Conservation (phyloP, 306 rosid species). For the Hippophae rhamnoides region DNA sequence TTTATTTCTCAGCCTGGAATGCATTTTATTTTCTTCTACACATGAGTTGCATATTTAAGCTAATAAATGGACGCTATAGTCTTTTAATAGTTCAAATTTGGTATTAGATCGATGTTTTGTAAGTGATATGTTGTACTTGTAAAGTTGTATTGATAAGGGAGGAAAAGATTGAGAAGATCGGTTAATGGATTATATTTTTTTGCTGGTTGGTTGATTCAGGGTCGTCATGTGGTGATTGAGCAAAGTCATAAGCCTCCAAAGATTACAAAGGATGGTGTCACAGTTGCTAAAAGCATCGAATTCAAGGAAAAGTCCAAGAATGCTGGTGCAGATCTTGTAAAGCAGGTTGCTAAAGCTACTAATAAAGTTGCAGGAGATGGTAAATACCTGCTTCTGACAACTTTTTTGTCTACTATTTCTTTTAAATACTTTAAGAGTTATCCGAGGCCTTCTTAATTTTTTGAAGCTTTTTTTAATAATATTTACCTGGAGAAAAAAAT, state of each 20-base stretch:
- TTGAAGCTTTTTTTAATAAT: too few species aligned
- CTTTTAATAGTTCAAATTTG: too few species aligned
- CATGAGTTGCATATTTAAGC: too few species aligned
- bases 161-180: not conserved
- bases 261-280: slow-evolving; percentile 88
- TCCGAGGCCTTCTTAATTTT: too few species aligned
- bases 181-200: not conserved
- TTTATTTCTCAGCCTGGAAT: too few species aligned
- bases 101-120: too few species aligned
- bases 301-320: slow-evolving; percentile 66
- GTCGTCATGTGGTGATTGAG: slow-evolving; percentile 89
- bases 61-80: too few species aligned
- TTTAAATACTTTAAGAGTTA: not conserved
- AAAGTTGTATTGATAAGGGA: too few species aligned
- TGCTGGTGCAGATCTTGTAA: slow-evolving; percentile 78
- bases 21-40: too few species aligned
- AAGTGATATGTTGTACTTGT: too few species aligned
- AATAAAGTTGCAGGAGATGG: slow-evolving; percentile 91
- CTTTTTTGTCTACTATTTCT: not conserved
- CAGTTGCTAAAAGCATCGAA: slow-evolving; percentile 79
- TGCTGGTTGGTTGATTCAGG: slow-evolving; percentile 40
- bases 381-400: slow-evolving; percentile 17
- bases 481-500: too few species aligned
- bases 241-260: slow-evolving; percentile 41
- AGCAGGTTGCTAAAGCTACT: slow-evolving; percentile 90